Evolutionary conservation across 306 rosid genomes (phyloP), one percentile per base, ranked within the genome.

Genomic region (Canavalia ensiformis): DNA sequence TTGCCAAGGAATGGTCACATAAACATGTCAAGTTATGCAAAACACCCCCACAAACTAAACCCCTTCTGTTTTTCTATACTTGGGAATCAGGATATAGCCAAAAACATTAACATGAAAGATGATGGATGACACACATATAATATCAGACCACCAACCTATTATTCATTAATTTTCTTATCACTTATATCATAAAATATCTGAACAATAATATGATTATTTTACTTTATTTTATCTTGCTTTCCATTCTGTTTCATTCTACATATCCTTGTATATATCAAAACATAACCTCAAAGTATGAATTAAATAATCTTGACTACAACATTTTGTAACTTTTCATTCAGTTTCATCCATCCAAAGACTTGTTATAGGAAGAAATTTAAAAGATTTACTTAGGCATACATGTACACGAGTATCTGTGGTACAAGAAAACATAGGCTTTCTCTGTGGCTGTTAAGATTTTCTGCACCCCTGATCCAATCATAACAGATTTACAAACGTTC

Each of bases 391-490:
- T 2, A 37, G 41, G 41, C 41, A 35, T 35, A 35, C 8, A 44
- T 44, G 47, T 7, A 44, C 47, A 44, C 41, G 2, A 1, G 8
- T 44, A 44, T 7, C 6, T 44, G 47, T 44, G 47, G 47, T 88
- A 94, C 58, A 88, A 70, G 89, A 29, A 91, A 62, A 91, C 89
- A 84, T 41, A 49, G 78, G 82, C 68, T 81, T 88, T 90, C 7
- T 90, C 90, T 2, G 89, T 81, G 39, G 92, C 83, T 10, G 68
- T 90, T 90, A 83, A 88, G 90, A 78, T 91, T 90, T 87, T 91
- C 92, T 8, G 94, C 97, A 5, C 92, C 92, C 78, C 89, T 91
- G 64, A 91, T 84, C 94, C 92, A 90, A 71, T 91, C 94, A 41
- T 90, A 89, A 70, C 97, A 91, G 33, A 85, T 85, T 89, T 91